Percentiles rank a stretch among this genome's conserved stretches.
phyloP scores from a whole-genome alignment of 768 basidiomycete species.

The Rhodotorula graminis region DNA sequence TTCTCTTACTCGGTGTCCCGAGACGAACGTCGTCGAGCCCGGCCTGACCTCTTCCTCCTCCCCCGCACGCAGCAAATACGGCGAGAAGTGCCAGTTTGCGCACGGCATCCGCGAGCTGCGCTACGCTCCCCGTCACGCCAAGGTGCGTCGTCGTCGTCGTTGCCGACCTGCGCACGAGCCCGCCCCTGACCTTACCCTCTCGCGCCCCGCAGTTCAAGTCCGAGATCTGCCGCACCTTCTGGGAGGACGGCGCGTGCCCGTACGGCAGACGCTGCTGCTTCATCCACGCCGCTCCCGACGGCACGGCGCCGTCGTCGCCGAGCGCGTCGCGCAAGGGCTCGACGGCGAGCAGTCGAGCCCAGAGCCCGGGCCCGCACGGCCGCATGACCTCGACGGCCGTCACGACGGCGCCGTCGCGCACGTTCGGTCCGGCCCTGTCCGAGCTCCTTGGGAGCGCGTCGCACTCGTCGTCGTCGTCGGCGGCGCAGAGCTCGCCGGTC shows the following conservation, averaged over 20 bases:
- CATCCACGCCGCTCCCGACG: constrained; percentile 72
- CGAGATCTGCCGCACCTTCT: constrained; percentile 89
- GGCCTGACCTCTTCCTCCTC: not conserved
- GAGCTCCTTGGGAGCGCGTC: constrained; percentile 17
- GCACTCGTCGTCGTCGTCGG: constrained; percentile 6
- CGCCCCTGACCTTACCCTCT: not conserved
- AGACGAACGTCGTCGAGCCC: no score
- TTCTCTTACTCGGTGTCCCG: not conserved
- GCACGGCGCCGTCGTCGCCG: constrained; percentile 41
- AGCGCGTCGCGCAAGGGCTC: not conserved
- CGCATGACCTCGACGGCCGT: constrained; percentile 33
- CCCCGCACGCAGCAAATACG: constrained; percentile 72
- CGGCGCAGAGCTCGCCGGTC: constrained; percentile 9
- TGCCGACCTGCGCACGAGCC: constrained; percentile 34
- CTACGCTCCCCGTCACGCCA: constrained; percentile 78
- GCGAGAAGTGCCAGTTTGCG: constrained; percentile 84
- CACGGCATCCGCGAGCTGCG: constrained; percentile 86
- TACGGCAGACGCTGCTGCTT: constrained; percentile 91
- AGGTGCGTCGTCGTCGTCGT: constrained; percentile 53
- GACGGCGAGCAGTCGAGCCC: constrained; percentile 3
- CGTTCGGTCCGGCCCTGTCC: constrained; percentile 30
- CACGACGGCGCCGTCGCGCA: constrained; percentile 17
- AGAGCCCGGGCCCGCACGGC: constrained; percentile 8
- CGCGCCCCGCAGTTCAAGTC: constrained; percentile 68
- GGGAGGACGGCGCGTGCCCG: constrained; percentile 87